Conservation (phyloP, 352 stramenopile genomes). For the Elongisporangium undulatum region DNA sequence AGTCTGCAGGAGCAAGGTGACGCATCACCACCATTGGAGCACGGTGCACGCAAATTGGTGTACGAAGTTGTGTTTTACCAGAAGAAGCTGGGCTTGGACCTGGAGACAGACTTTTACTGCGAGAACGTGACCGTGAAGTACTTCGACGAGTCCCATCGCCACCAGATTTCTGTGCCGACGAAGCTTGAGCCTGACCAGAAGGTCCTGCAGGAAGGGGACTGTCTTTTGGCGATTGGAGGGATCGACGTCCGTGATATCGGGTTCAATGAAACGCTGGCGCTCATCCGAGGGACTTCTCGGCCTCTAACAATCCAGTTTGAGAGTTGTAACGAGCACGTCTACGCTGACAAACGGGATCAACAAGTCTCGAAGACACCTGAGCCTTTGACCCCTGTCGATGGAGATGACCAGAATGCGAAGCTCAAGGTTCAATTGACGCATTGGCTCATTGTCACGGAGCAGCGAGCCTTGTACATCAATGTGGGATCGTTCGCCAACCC, state of each 20-base stretch:
- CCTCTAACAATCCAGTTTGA: conserved; percentile 81
- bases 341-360: conserved; percentile 9
- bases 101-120: conserved; percentile 89
- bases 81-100: conserved; percentile 78
- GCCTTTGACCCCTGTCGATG: conserved; percentile 10
- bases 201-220: conserved; percentile 77
- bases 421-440: conserved; percentile 74
- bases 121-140: conserved; percentile 84
- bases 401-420: conserved; percentile 25
- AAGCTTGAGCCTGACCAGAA: conserved; percentile 44
- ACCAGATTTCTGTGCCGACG: conserved; percentile 59
- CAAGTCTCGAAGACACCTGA: conserved; percentile 3
- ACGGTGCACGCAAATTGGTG: conserved; percentile 44
- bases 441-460: conserved; percentile 87
- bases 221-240: conserved; percentile 62
- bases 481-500: conserved; percentile 71
- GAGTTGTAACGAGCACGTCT: conserved; percentile 66
- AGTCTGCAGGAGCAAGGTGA: conserved; percentile 51
- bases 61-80: conserved; percentile 83
- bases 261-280: conserved; percentile 78
- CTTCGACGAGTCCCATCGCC: conserved; percentile 44
- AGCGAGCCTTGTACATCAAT: conserved; percentile 83
- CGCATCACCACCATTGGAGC: not conserved
- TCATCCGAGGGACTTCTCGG: conserved; percentile 67
- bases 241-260: conserved; percentile 82